A percentile compares a stretch with the other conserved stretches of the same genome.
These are phyloP conservation scores for Rhodotorula glutinis DNA, from an alignment of 1,284 basidiomycete species.

Conservation along the genomic window DNA sequence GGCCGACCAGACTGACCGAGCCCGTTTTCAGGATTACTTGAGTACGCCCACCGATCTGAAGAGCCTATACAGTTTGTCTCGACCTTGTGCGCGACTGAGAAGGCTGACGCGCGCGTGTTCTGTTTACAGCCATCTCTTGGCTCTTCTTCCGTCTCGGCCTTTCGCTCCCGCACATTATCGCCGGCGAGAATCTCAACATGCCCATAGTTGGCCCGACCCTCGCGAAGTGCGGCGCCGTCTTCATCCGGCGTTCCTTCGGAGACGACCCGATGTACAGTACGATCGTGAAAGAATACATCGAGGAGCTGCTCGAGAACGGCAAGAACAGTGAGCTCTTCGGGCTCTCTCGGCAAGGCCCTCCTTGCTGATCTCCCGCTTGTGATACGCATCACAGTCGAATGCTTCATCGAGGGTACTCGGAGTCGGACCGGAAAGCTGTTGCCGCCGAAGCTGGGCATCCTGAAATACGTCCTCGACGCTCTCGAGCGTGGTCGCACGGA, in stretches of 20 bases:
- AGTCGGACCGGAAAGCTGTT: slow-evolving; percentile 50
- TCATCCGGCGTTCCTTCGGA: slow-evolving; percentile 48
- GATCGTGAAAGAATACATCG: slow-evolving; percentile 50
- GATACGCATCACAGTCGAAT: slow-evolving; percentile 18
- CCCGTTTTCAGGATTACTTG: slow-evolving; percentile 21
- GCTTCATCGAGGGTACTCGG: slow-evolving; percentile 48
- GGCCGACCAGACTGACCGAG: background rate
- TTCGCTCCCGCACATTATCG: slow-evolving; percentile 49
- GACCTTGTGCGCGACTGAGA: too few species aligned
- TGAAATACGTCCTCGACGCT: slow-evolving; percentile 50
- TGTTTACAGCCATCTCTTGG: slow-evolving; percentile 37
- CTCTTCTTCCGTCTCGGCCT: slow-evolving; percentile 47
- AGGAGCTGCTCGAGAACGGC: slow-evolving; percentile 46
- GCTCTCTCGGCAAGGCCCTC: background rate
- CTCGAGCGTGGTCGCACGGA: slow-evolving; percentile 42
- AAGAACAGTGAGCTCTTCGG: slow-evolving; percentile 40
- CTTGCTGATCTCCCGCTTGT: background rate
- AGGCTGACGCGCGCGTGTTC: too few species aligned
- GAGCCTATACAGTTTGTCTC: too few species aligned
- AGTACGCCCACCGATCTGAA: too few species aligned
- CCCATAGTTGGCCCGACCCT: slow-evolving; percentile 46
- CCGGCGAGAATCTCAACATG: slow-evolving; percentile 47
- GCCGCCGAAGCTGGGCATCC: slow-evolving; percentile 49
- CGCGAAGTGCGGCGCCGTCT: slow-evolving; percentile 48
- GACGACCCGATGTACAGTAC: slow-evolving; percentile 48